Evolutionary conservation across 768 basidiomycete genomes (phyloP).

Genomic region (Tephrocybe sp.): DNA sequence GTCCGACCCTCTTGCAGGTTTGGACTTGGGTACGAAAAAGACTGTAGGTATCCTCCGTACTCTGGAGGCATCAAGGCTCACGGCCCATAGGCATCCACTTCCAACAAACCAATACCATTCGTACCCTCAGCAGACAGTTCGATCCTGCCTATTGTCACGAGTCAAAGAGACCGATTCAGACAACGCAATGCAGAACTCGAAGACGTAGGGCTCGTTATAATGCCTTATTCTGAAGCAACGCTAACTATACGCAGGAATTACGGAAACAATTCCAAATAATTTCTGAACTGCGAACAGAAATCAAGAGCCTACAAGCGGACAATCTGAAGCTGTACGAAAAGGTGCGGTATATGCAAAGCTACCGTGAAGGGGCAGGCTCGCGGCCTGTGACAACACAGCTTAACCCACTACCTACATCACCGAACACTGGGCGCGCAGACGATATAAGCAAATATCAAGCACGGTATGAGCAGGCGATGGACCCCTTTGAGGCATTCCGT

Average conservation of each 20-base stretch:
- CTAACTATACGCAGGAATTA: slow-evolving; percentile 60
- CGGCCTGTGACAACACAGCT: slow-evolving; percentile 61
- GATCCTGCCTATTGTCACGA: slow-evolving; percentile 97
- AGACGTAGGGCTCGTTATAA: slow-evolving; percentile 53
- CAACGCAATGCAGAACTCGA: slow-evolving; percentile 96
- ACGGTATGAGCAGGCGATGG: slow-evolving; percentile 95
- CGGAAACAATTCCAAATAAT: slow-evolving; percentile 94
- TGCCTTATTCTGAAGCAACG: too few relatives aligned
- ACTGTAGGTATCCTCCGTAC: slow-evolving; percentile 26
- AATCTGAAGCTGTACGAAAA: slow-evolving; percentile 99
- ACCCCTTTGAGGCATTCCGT: slow-evolving; percentile 97
- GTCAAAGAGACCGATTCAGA: slow-evolving; percentile 95
- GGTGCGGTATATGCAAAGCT: slow-evolving; percentile 97
- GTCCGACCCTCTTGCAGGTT: slow-evolving; percentile 62
- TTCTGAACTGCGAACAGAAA: slow-evolving; percentile 88
- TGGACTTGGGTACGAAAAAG: slow-evolving; percentile 66
- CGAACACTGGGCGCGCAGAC: slow-evolving; percentile 39
- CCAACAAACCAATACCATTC: slow-evolving; percentile 13
- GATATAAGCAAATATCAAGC: slow-evolving; percentile 88
- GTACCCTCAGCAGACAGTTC: slow-evolving; percentile 75
- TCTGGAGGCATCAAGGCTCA: background rate
- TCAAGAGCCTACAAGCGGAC: slow-evolving; percentile 89
- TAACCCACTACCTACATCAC: slow-evolving; percentile 56
- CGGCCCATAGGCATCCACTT: slow-evolving; percentile 8
- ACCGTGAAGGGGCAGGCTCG: slow-evolving; percentile 69